These are phyloP conservation scores for Trametes sanguinea DNA, from an alignment of 768 basidiomycete species.

Conservation along the genomic window DNA sequence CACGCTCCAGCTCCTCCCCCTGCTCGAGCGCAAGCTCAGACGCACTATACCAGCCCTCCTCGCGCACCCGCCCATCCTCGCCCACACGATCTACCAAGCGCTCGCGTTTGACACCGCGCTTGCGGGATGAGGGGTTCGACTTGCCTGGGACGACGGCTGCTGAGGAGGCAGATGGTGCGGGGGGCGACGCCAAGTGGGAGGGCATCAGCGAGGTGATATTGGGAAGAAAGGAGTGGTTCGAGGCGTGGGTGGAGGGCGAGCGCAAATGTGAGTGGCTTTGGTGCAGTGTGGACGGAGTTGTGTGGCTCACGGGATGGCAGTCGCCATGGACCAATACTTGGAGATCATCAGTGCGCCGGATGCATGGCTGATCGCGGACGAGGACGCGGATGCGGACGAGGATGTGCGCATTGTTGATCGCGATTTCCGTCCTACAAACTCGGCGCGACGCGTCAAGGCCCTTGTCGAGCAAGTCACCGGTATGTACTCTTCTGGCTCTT, in stretches of 20 bases:
- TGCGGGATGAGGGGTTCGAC: constrained; percentile 74
- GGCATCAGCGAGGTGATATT: constrained; percentile 84
- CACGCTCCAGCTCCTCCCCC: constrained; percentile 71
- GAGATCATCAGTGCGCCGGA: constrained; percentile 78
- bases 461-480: constrained; percentile 92
- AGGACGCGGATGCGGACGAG: constrained; percentile 48
- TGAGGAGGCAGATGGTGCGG: constrained; percentile 22
- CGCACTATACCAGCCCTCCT: constrained; percentile 75
- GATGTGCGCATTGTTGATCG: constrained; percentile 38
- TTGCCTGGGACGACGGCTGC: constrained; percentile 53
- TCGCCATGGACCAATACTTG: constrained; percentile 85
- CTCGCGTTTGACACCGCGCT: constrained; percentile 80
- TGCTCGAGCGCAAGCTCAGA: constrained; percentile 74
- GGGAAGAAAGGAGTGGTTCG: constrained; percentile 85
- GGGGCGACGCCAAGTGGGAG: constrained; percentile 49
- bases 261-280: constrained; percentile 66
- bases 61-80: constrained; percentile 78
- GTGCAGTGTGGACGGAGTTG: not conserved
- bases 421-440: constrained; percentile 73
- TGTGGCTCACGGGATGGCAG: constrained; percentile 41
- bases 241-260: constrained; percentile 88
- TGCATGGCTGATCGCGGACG: constrained; percentile 84
- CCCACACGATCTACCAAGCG: constrained; percentile 94
- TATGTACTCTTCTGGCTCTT: constrained; percentile 33
- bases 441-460: constrained; percentile 79